phyloP scores from a whole-genome alignment of 1,284 basidiomycete genomes.

The Taiwanofungus camphoratus region DNA sequence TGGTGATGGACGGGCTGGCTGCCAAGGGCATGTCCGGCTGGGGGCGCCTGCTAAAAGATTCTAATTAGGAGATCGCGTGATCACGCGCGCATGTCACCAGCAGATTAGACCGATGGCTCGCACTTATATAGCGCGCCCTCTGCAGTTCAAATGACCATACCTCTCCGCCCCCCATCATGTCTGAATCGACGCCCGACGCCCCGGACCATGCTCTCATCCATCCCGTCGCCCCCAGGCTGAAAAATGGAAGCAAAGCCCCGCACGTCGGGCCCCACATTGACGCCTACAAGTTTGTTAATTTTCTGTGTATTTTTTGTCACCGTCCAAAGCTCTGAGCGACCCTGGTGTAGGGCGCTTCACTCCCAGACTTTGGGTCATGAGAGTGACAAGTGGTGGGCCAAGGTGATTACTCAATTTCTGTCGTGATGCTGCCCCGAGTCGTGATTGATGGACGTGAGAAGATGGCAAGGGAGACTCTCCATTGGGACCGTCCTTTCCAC shows the following conservation, averaged over 20 bases:
- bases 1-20: not conserved
- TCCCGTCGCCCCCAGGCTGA: constrained; percentile 67
- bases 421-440: not conserved
- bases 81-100: constrained; percentile 5
- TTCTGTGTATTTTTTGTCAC: constrained; percentile 1
- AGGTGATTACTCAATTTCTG: constrained; percentile 39
- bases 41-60: not conserved
- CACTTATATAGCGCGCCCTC: constrained; percentile 9
- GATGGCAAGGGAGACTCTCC: constrained; percentile 76
- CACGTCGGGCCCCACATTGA: constrained; percentile 74
- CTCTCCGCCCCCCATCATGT: constrained; percentile 9
- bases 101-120: constrained; percentile 4
- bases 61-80: constrained; percentile 7
- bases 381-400: constrained; percentile 85
- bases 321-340: constrained; percentile 3
- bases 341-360: constrained; percentile 41
- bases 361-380: constrained; percentile 66
- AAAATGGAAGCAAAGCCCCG: constrained; percentile 53
- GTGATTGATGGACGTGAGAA: constrained; percentile 27
- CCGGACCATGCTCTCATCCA: constrained; percentile 31
- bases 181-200: constrained; percentile 12
- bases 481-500: constrained; percentile 91
- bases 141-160: constrained; percentile 1
- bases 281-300: constrained; percentile 51
- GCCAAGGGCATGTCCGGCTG: not conserved